Percentiles rank a stretch among this genome's conserved stretches.
phyloP scores from a whole-genome alignment of 202 grass and related monocot genomes.

The Eragrostis tef region DNA sequence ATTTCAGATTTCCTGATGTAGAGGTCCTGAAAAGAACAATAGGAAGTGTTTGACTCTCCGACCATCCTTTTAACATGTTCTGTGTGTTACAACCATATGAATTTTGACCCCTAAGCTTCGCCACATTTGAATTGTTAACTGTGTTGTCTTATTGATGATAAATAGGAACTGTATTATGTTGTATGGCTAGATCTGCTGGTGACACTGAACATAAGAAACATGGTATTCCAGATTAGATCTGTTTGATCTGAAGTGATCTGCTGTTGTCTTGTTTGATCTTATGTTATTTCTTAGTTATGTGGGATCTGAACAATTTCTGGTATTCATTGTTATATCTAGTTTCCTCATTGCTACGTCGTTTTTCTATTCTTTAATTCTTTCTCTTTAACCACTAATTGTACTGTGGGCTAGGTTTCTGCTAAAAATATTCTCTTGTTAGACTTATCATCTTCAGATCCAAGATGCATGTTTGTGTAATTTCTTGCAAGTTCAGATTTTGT shows the following conservation, averaged over 20 bases:
- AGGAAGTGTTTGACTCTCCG: background rate
- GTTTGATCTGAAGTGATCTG: background rate
- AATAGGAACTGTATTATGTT: background rate
- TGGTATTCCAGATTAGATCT: background rate
- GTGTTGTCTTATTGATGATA: background rate
- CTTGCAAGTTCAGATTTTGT: background rate
- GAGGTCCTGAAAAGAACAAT: background rate
- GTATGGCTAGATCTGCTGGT: background rate
- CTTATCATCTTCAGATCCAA: background rate
- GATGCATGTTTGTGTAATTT: constrained; percentile 32
- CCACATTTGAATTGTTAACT: background rate
- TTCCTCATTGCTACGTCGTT: background rate
- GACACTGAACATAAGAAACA: no score
- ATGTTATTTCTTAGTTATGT: constrained; percentile 6
- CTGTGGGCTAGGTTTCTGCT: background rate
- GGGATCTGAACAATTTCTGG: background rate
- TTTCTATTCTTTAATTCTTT: background rate
- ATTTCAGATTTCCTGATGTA: background rate
- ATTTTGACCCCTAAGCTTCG: background rate
- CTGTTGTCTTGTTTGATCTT: background rate
- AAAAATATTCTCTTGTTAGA: background rate
- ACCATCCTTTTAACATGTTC: background rate
- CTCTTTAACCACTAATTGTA: background rate
- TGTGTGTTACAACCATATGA: background rate
- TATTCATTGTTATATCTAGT: background rate